A percentile compares a stretch with the other conserved stretches of the same genome.
Evolutionary conservation across 1,284 basidiomycete species (phyloP).

Genomic region (Ganoderma lingzhi): DNA sequence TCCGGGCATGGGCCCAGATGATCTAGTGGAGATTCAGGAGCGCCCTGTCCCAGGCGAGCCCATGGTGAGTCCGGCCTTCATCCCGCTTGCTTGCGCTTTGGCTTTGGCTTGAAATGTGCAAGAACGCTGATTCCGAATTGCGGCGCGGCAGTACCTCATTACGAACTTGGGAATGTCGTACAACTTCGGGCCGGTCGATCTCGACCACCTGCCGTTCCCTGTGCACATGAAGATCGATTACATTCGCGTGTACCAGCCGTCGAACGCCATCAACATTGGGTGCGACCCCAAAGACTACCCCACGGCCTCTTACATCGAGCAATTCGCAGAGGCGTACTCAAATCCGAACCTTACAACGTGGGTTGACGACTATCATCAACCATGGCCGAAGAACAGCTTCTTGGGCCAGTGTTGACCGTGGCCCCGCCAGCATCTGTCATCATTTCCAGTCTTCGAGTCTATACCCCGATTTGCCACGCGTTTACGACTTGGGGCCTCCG

Average conservation of each 20-base stretch:
- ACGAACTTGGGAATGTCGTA: conserved; percentile 63
- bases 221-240: conserved; percentile 64
- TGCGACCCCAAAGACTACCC: conserved; percentile 64
- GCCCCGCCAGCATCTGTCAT: not conserved
- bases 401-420: conserved; percentile 38
- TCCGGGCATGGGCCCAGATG: conserved; percentile 64
- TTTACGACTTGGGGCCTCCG: conserved; percentile 7
- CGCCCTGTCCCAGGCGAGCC: conserved; percentile 71
- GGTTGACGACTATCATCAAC: conserved; percentile 45
- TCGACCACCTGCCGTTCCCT: conserved; percentile 52
- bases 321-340: conserved; percentile 47
- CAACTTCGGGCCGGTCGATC: conserved; percentile 61
- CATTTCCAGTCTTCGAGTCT: not conserved
- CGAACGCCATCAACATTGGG: conserved; percentile 54
- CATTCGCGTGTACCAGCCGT: conserved; percentile 63
- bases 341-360: conserved; percentile 52
- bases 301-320: conserved; percentile 59
- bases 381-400: conserved; percentile 46
- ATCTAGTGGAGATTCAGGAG: conserved; percentile 57
- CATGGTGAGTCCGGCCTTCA: conserved; percentile 51
- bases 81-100: not conserved
- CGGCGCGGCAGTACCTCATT: conserved; percentile 52
- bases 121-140: not conserved
- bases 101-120: not conserved
- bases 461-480: conserved; percentile 5